Conservation (phyloP, 805 yeast species). For the Metschnikowia santaceciliae region DNA sequence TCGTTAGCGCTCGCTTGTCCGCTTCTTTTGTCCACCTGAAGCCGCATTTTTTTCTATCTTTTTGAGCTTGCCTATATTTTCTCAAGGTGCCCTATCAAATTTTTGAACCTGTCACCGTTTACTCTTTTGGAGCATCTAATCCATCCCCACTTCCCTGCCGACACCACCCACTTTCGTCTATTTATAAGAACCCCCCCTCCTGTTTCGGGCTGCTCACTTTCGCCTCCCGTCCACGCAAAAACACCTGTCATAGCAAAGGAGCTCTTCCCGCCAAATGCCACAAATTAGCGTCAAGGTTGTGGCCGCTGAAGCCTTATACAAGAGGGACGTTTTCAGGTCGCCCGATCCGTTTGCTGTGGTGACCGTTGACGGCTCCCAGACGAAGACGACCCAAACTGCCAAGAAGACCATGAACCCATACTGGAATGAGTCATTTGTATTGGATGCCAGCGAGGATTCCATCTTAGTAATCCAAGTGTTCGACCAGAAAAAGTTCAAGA, state of each 20-base stretch:
- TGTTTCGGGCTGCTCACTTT: background rate
- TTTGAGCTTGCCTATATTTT: conserved; percentile 2
- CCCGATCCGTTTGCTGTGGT: conserved; percentile 98
- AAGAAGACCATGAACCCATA: conserved; percentile 93
- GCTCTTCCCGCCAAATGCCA: conserved; percentile 12
- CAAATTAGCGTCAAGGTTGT: conserved; percentile 68
- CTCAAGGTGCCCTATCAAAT: conserved; percentile 1
- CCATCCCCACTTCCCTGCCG: background rate
- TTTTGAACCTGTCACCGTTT: background rate
- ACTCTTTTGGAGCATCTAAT: background rate
- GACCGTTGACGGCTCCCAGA: conserved; percentile 96
- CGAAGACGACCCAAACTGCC: conserved; percentile 90
- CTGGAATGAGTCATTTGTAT: conserved; percentile 91
- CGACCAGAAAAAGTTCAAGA: conserved; percentile 95
- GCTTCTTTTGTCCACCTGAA: conserved; percentile 4
- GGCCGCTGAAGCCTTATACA: conserved; percentile 93
- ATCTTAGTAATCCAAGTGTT: conserved; percentile 90
- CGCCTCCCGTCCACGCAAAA: background rate
- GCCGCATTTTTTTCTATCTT: conserved; percentile 4
- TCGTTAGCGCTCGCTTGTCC: background rate
- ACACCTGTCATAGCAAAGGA: background rate
- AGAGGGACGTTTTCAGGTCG: conserved; percentile 89
- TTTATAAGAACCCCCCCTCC: background rate
- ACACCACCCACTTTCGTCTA: background rate
- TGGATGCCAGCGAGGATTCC: conserved; percentile 73